Evolutionary conservation across 1,284 basidiomycete species (phyloP).

Genomic region (Filobasidium uniguttulatum): DNA sequence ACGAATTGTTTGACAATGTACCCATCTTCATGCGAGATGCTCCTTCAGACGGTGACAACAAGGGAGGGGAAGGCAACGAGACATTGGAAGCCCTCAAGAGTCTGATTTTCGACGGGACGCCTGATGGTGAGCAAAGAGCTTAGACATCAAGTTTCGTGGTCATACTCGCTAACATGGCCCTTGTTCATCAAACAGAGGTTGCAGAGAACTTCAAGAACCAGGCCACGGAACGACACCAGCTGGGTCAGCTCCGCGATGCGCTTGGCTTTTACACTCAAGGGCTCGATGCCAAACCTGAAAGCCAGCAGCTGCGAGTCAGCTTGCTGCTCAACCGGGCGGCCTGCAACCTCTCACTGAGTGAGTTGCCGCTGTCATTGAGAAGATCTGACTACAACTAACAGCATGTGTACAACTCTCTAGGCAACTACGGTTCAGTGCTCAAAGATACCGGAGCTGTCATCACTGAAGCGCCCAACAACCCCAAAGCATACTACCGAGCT

Average conservation of each 20-base stretch:
- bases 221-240: constrained; percentile 85
- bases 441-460: constrained; percentile 68
- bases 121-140: constrained; percentile 68
- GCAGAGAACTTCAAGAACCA: constrained; percentile 88
- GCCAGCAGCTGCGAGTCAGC: constrained; percentile 49
- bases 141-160: constrained; percentile 91
- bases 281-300: constrained; percentile 63
- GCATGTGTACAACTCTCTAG: too few relatives aligned
- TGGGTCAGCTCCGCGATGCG: constrained; percentile 75
- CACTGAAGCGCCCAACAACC: constrained; percentile 18
- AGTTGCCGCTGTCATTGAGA: constrained; percentile 28
- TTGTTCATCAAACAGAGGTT: constrained; percentile 47
- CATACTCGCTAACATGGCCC: constrained; percentile 31
- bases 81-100: constrained; percentile 72
- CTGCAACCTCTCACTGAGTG: constrained; percentile 76
- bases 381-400: too few relatives aligned
- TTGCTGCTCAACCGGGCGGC: constrained; percentile 82
- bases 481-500: constrained; percentile 74
- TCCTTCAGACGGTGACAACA: constrained; percentile 49
- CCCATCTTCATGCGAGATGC: constrained; percentile 90
- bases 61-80: constrained; percentile 41
- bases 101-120: constrained; percentile 74
- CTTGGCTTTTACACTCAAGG: constrained; percentile 80
- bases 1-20: constrained; percentile 29
- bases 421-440: constrained; percentile 74